Evolutionary conservation across 1,284 basidiomycete species (phyloP), one percentile per base, ranked within the genome.

Genomic region (Cryptococcus jaspeensis): DNA sequence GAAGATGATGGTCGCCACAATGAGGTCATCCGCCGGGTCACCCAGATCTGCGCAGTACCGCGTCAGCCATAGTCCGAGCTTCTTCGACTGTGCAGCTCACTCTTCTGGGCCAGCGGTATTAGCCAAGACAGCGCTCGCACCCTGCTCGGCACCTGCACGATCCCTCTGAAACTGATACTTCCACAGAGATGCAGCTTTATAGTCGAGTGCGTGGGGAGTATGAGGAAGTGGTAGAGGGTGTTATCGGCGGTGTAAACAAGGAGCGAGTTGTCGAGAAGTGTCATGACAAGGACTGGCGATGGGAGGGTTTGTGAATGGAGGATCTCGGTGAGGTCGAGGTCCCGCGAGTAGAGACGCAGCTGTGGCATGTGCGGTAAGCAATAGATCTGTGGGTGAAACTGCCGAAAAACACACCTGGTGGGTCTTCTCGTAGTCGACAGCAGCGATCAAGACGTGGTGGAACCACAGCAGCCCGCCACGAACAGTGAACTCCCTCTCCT

Each of bases 201-300:
- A 3, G 85, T 84, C 50, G 92, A 87, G 15, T 83, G 77, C 0
- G 92, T 92, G 1, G 92, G 90, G 32, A 92, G 83, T 61, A 99
- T 91, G 65, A 98, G 78, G 74, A 91, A 99, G 77, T 99, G 96
- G 66, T 86, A 87, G 49, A 99, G 81, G 28, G 88, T 94, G 72
- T 99, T 99, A 76, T 98, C 94, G n/a, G 87, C 84, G 2, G 93
- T 97, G 77, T 98, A 99, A 16, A 96, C 91, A 47, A 99, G 83
- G n/a, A 99, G 80, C 0, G 92, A 95, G 70, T 95, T 96, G 77
- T 98, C 96, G 56, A 98, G 90, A 6, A 98, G 81, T 7, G 92
- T 93, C 51, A 96, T 80, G 47, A 92, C 87, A 25, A 95, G 82
- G 39, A 94, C 87, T 0, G 89, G 85, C 0, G 88, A 85, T 0